phyloP scores from a whole-genome alignment of 2,329 filamentous ascomycete species.

The Onygenales sp. region DNA sequence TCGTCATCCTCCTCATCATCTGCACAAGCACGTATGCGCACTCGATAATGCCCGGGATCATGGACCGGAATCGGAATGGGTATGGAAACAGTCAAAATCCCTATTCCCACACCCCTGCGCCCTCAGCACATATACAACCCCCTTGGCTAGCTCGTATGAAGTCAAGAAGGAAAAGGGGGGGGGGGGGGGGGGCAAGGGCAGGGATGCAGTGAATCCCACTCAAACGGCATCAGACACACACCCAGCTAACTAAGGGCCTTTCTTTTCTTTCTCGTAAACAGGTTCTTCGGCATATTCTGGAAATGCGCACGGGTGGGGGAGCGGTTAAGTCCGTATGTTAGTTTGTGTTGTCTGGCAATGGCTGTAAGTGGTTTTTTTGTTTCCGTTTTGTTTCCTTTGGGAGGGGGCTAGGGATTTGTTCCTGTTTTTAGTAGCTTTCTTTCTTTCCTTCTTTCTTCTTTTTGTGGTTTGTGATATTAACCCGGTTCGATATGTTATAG shows the following conservation, averaged over 20 bases:
- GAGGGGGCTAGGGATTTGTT: background rate
- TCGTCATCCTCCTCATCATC: conserved; percentile 88
- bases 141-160: too few relatives aligned
- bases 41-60: conserved; percentile 75
- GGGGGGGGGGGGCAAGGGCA: too few relatives aligned
- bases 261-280: conserved; percentile 23
- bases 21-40: conserved; percentile 94
- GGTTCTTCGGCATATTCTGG: conserved; percentile 83
- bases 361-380: conserved; percentile 52
- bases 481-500: background rate
- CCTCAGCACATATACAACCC: background rate
- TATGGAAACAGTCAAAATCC: conserved; percentile 32
- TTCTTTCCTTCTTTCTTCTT: background rate
- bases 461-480: background rate
- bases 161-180: too few relatives aligned
- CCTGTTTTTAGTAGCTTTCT: background rate
- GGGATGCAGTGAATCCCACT: background rate
- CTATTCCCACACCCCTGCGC: too few relatives aligned
- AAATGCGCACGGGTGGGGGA: conserved; percentile 91
- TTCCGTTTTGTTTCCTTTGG: background rate
- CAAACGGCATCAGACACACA: background rate
- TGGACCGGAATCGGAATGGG: conserved; percentile 91
- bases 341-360: conserved; percentile 87
- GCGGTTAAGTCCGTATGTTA: conserved; percentile 87
- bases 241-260: conserved; percentile 4